These are phyloP conservation scores for Neocatenulostroma microsporum DNA, from an alignment of 2,329 filamentous ascomycete genomes.

Conservation along the genomic window DNA sequence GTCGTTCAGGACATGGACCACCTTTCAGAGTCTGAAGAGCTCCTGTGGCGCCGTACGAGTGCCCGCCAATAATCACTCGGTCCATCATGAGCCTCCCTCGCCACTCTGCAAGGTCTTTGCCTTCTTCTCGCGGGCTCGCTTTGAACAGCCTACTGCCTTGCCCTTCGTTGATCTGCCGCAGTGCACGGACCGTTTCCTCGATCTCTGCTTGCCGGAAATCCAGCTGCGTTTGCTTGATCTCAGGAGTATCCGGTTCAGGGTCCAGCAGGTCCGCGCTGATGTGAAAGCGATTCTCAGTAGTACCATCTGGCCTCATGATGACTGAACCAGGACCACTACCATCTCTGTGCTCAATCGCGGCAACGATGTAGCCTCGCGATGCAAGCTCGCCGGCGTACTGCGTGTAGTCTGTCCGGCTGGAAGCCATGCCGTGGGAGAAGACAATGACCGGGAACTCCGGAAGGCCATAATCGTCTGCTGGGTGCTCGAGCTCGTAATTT, in stretches of 20 bases:
- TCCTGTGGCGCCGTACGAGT: constrained; percentile 59
- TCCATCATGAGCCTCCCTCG: constrained; percentile 47
- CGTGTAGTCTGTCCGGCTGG: constrained; percentile 39
- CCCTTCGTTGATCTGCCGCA: constrained; percentile 34
- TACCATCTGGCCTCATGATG: constrained; percentile 30
- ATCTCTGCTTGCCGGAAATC: constrained; percentile 40
- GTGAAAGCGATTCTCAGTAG: constrained; percentile 31
- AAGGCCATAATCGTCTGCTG: constrained; percentile 22
- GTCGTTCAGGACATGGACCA: constrained; percentile 36
- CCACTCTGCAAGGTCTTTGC: constrained; percentile 43
- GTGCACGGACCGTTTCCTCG: constrained; percentile 37
- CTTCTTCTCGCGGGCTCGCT: constrained; percentile 44
- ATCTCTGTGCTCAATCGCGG: constrained; percentile 43
- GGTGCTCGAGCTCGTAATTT: constrained; percentile 26
- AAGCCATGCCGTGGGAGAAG: constrained; percentile 42
- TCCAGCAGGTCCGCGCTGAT: constrained; percentile 30
- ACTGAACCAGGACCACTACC: constrained; percentile 38
- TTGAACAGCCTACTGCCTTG: constrained; percentile 27
- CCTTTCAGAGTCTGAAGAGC: constrained; percentile 53
- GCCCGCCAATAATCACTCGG: constrained; percentile 52
- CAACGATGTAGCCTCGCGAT: constrained; percentile 38
- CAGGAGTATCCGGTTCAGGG: constrained; percentile 20
- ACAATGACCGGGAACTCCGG: constrained; percentile 36
- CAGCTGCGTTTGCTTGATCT: constrained; percentile 38
- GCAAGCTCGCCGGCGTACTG: constrained; percentile 40